A percentile compares a stretch with the other conserved stretches of the same genome.
phyloP scores from a whole-genome alignment of 371 early-diverging fungal genomes.

The Mortierella sp. region DNA sequence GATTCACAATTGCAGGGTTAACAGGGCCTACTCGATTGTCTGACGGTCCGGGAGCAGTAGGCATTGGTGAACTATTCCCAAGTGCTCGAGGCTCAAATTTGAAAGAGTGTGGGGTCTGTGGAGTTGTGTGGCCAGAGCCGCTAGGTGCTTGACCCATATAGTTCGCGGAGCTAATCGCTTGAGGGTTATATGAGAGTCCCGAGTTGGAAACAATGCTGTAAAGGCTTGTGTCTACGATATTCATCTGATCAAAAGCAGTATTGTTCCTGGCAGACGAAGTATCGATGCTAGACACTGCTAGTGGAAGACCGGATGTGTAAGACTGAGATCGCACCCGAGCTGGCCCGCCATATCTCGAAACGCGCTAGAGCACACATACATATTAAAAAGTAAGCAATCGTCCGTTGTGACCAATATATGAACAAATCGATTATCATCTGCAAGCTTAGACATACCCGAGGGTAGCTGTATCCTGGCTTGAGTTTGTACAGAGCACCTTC shows the following conservation, averaged over 20 bases:
- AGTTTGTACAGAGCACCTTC: conserved; percentile 51
- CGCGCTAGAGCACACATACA: conserved; percentile 8
- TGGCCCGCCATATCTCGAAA: conserved; percentile 19
- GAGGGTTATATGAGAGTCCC: conserved; percentile 13
- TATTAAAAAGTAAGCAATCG: neutral
- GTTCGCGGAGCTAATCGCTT: neutral
- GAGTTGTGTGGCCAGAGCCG: neutral
- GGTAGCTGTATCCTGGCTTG: conserved; percentile 48
- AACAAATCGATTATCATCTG: too few species aligned
- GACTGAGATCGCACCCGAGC: conserved; percentile 37
- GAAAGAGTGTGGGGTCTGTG: conserved; percentile 14
- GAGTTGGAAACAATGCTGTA: conserved; percentile 28
- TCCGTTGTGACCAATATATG: neutral
- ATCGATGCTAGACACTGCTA: conserved; percentile 11
- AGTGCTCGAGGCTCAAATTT: conserved; percentile 17
- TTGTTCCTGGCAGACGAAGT: conserved; percentile 2
- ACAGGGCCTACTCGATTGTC: too few species aligned
- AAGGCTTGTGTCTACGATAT: conserved; percentile 25
- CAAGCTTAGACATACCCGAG: conserved; percentile 15
- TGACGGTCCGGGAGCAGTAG: too few species aligned
- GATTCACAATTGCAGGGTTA: too few species aligned
- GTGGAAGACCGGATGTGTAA: conserved; percentile 32
- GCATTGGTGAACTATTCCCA: neutral
- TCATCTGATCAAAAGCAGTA: conserved; percentile 21
- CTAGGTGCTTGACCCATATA: neutral